Percentiles rank a stretch among this genome's conserved stretches.
phyloP scores from a whole-genome alignment of 441 rosid genomes.

The Eutrema salsugineum region DNA sequence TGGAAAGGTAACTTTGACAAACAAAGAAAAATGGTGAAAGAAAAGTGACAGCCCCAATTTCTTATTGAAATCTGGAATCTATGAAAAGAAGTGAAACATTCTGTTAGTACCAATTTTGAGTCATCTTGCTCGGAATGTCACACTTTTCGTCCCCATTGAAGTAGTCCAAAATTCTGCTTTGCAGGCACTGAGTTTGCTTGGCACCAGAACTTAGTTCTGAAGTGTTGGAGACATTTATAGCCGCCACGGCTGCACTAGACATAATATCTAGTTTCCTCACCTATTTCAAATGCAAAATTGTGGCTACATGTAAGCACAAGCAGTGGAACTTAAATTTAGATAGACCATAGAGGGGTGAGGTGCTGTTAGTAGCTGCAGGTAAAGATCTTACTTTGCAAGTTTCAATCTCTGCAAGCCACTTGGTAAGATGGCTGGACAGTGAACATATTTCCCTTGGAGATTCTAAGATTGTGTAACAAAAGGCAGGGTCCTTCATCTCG shows the following conservation, averaged over 20 bases:
- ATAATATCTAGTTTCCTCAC: slow-evolving; percentile 36
- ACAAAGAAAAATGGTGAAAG: neutral
- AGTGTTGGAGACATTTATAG: slow-evolving; percentile 20
- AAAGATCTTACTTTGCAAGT: slow-evolving; percentile 60
- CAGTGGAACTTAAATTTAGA: neutral
- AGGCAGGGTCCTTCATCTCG: slow-evolving; percentile 79
- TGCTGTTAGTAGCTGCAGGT: slow-evolving; percentile 2
- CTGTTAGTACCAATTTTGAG: slow-evolving; percentile 30
- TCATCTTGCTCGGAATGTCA: slow-evolving; percentile 23
- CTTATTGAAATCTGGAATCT: neutral
- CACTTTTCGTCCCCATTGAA: slow-evolving; percentile 31
- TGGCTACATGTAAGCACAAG: slow-evolving; percentile 3
- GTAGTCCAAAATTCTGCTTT: slow-evolving; percentile 27
- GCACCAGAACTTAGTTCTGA: slow-evolving; percentile 18
- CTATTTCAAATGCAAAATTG: slow-evolving; percentile 17
- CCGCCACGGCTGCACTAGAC: slow-evolving; percentile 31
- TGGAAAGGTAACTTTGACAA: neutral
- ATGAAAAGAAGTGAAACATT: neutral
- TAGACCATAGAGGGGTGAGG: neutral
- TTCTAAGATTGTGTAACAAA: slow-evolving; percentile 58
- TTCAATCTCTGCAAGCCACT: slow-evolving; percentile 84
- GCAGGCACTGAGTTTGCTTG: slow-evolving; percentile 31
- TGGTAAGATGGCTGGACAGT: slow-evolving; percentile 62
- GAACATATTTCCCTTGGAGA: slow-evolving; percentile 63
- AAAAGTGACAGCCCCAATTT: neutral